Percentiles rank a stretch among this genome's conserved stretches.
Conservation (phyloP, 208 protist species). For the Acanthamoeba polyphaga region DNA sequence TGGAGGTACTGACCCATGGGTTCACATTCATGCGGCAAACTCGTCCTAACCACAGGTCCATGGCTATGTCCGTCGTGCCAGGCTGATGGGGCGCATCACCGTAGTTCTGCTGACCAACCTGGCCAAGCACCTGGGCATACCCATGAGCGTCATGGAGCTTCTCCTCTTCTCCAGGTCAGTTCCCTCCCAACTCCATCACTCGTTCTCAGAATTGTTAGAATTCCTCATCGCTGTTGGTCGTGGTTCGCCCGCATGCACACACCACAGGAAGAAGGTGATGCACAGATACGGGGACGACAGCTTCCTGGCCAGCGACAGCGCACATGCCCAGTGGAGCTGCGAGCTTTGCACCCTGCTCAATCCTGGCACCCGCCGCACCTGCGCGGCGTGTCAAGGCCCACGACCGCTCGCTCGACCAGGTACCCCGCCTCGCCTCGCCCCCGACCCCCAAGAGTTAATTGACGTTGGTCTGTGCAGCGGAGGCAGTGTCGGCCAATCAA, state of each 20-base stretch:
- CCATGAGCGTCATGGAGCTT: conserved; percentile 19
- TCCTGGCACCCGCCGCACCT: neutral
- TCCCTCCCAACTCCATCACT: neutral
- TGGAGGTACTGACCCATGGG: neutral
- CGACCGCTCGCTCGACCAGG: neutral
- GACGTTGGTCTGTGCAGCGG: neutral
- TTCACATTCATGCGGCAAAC: neutral
- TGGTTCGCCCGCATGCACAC: neutral
- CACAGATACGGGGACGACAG: neutral
- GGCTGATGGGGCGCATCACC: conserved; percentile 8
- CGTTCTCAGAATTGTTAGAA: neutral
- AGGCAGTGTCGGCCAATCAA: neutral
- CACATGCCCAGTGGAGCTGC: neutral
- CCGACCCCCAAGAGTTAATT: neutral
- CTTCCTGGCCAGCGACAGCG: neutral
- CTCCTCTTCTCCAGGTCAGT: neutral
- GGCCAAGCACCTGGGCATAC: neutral
- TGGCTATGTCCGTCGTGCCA: neutral
- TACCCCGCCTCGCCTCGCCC: neutral
- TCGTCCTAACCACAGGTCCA: no score
- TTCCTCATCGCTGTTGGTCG: no score
- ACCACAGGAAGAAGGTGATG: neutral
- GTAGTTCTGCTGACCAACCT: neutral
- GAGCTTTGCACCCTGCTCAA: conserved; percentile 8
- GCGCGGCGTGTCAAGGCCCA: neutral